Base-by-base conservation (phyloP, 768 basidiomycete species). In the Trametes punicea region DNA sequence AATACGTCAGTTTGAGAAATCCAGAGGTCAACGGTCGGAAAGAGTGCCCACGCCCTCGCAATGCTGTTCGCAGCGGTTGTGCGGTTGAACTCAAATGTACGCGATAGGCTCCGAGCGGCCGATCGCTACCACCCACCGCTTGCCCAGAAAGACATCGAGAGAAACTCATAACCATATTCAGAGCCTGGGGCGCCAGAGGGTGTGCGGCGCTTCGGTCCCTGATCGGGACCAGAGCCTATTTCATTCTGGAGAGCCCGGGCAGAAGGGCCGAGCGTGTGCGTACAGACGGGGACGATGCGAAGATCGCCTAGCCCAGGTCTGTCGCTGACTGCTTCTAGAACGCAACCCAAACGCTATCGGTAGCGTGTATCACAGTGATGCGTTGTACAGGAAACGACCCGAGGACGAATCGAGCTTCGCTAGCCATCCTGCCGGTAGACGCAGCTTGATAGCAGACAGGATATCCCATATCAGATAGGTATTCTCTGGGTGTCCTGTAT, bases 81-180 rank as follows among this genome's bases (percentile, higher is more conserved):
- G 30, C 33, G 47, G 46, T 34, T 30, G 53, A 60, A 60, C 58
- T 55, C 53, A 46, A 53, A 60, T 60, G 53, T 30, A 51, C 58
- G 47, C 52, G 58, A 59, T 59, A 55, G 58, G 58, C 42, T 50
- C 44, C 30, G 27, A 42, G 58, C 46, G 53, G 44, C 58, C 53
- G 57, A 60, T 60, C 53, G 27, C 38, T 31, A 40, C 48, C 40
- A 23, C 50, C 38, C 6, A 29, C 38, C 18, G 46, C 20, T 52
- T 39, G 20, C 21, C 31, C 27, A 16, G 27, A 33, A 48, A 21
- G 16, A 26, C 46, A 25, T 21, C 39, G 26, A 54, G 46, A 58
- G 50, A 51, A 57, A 26, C 38, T 38, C 25, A 33, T 46, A 44
- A 30, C 49, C 50, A 47, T 41, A 51, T 51, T 33, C 20, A 57